A percentile compares a stretch with the other conserved stretches of the same genome.
These are phyloP conservation scores for Aureobasidium sp. DNA, from an alignment of 2,329 filamentous ascomycete genomes.

Conservation along the genomic window DNA sequence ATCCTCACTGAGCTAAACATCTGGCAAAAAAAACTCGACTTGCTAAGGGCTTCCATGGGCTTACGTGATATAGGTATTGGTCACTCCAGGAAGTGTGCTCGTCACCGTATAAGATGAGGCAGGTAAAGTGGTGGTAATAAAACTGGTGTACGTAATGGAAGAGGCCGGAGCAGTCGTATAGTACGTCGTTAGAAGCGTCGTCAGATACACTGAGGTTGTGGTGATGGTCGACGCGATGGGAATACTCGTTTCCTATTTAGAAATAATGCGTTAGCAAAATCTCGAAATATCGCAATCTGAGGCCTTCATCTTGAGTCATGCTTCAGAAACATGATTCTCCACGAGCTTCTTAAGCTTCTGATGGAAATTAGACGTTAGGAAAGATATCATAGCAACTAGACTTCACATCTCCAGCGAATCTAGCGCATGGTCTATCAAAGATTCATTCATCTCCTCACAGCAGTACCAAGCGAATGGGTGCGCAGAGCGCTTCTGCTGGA, in stretches of 20 bases:
- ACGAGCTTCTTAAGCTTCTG: not conserved
- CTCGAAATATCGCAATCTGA: no score
- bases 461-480: not conserved
- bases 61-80: not conserved
- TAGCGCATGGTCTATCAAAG: no score
- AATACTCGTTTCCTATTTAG: not conserved
- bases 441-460: no score
- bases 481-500: not conserved
- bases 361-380: not conserved
- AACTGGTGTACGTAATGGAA: not conserved
- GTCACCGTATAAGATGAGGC: not conserved
- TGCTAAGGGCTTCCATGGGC: not conserved
- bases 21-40: not conserved
- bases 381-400: not conserved
- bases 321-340: not conserved
- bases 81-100: not conserved
- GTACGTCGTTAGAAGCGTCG: not conserved
- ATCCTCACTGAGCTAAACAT: not conserved
- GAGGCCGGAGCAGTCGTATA: not conserved
- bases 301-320: not conserved
- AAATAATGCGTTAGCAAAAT: not conserved
- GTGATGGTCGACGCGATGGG: not conserved
- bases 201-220: not conserved
- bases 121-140: not conserved
- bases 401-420: no score